Percentiles rank a stretch among this genome's conserved stretches.
These are phyloP conservation scores for Colletotrichum magnum DNA, from an alignment of 2,329 filamentous ascomycete genomes.

Conservation along the genomic window DNA sequence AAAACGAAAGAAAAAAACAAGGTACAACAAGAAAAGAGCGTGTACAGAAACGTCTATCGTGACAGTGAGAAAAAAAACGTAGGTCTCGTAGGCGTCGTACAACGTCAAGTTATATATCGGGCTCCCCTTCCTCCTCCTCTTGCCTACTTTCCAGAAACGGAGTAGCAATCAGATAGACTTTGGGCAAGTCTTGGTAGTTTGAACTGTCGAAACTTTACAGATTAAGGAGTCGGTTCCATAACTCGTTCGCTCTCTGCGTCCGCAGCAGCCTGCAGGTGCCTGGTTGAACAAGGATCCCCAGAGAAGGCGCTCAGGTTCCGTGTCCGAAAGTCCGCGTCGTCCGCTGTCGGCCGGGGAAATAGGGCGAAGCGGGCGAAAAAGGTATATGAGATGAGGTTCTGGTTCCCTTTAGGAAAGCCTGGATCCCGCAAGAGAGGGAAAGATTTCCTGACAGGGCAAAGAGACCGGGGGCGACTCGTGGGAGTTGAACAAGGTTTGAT, in stretches of 20 bases:
- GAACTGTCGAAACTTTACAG: conserved; percentile 5
- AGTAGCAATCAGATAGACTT: conserved; percentile 23
- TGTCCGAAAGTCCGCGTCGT: background rate
- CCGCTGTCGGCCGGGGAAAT: background rate
- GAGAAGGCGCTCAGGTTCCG: background rate
- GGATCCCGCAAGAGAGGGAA: background rate
- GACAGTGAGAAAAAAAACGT: conserved; percentile 6
- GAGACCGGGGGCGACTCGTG: conserved; percentile 2
- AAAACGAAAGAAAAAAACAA: conserved; percentile 11
- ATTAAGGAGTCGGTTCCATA: conserved; percentile 15
- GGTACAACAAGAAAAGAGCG: conserved; percentile 28
- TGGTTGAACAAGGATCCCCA: conserved; percentile 20
- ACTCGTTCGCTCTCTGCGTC: conserved; percentile 1
- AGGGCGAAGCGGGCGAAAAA: background rate
- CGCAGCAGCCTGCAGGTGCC: background rate
- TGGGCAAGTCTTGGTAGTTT: background rate
- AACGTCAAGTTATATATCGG: conserved; percentile 24
- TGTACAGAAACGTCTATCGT: conserved; percentile 32
- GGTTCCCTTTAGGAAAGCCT: conserved; percentile 2
- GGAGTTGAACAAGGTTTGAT: conserved; percentile 21
- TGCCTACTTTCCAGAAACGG: conserved; percentile 4
- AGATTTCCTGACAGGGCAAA: background rate
- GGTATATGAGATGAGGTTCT: conserved; percentile 28
- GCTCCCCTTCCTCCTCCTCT: background rate
- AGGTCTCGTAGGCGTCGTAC: conserved; percentile 21